phyloP scores from a whole-genome alignment of 257 asterid species.

The Galeopsis tetrahit region DNA sequence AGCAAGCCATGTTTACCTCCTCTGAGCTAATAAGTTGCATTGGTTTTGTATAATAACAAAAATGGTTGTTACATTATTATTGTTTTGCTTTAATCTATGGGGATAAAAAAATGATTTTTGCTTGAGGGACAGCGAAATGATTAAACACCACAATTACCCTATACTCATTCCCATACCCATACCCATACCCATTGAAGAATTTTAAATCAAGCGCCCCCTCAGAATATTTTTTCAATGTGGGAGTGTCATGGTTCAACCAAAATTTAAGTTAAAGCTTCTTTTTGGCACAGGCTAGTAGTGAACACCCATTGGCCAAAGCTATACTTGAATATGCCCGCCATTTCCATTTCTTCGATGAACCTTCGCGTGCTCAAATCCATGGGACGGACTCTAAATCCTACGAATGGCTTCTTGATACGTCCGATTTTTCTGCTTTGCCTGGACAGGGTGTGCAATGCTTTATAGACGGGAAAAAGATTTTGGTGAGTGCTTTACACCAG shows the following conservation, averaged over 20 bases:
- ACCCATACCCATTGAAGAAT: too few species aligned
- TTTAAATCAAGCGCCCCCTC: too few species aligned
- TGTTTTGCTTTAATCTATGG: too few species aligned
- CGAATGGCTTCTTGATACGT: slow-evolving; percentile 85
- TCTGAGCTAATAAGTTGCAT: slow-evolving; percentile 14
- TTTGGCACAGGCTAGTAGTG: slow-evolving; percentile 84
- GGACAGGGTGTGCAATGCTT: slow-evolving; percentile 93
- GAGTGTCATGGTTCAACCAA: not conserved
- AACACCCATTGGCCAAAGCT: slow-evolving; percentile 95
- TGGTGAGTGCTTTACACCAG: slow-evolving; percentile 63
- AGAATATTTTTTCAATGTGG: not conserved
- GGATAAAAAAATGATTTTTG: too few species aligned
- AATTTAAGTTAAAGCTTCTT: slow-evolving; percentile 15
- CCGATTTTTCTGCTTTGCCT: slow-evolving; percentile 82
- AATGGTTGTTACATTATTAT: too few species aligned
- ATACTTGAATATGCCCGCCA: slow-evolving; percentile 90
- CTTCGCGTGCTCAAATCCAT: slow-evolving; percentile 46
- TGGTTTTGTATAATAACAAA: slow-evolving; percentile 17
- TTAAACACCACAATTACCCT: too few species aligned
- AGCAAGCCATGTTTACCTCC: not conserved
- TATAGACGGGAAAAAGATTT: slow-evolving; percentile 61
- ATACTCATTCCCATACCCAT: too few species aligned
- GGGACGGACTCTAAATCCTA: slow-evolving; percentile 55
- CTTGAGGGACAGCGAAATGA: too few species aligned
- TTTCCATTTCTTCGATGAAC: slow-evolving; percentile 88